Percentiles rank a stretch among this genome's conserved stretches.
These are phyloP conservation scores for Trichoderma erinaceum DNA, from an alignment of 495 filamentous ascomycete species.

Conservation along the genomic window DNA sequence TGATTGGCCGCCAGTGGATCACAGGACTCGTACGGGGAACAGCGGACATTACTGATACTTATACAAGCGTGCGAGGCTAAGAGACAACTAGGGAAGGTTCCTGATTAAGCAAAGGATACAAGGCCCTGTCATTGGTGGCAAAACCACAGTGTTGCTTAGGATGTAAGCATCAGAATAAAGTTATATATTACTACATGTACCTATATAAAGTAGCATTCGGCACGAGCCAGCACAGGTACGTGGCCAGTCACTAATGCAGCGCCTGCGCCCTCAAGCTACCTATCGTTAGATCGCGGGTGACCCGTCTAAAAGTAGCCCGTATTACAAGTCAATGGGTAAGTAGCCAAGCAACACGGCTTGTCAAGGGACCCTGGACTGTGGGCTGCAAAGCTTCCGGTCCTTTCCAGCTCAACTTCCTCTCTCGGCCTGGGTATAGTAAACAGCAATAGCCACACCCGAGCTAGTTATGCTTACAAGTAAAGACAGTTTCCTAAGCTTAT, in stretches of 20 bases:
- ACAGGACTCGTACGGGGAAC: no score
- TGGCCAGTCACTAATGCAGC: neutral
- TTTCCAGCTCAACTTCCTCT: neutral
- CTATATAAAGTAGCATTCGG: neutral
- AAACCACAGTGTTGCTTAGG: neutral
- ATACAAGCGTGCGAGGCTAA: no score
- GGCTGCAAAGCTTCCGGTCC: neutral
- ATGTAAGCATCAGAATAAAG: neutral
- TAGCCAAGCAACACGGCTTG: neutral
- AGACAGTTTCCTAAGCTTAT: no score
- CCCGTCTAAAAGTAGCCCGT: neutral
- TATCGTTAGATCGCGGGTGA: neutral
- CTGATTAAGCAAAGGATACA: no score
- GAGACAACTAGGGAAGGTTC: no score
- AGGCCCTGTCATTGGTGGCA: neutral
- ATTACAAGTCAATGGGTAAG: no score
- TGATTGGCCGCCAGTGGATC: neutral
- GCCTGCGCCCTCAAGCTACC: neutral
- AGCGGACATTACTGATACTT: no score
- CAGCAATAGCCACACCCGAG: no score
- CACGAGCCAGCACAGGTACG: neutral
- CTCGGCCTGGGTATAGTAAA: neutral
- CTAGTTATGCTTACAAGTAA: no score
- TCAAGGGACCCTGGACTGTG: neutral
- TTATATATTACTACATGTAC: neutral